Base-by-base conservation (phyloP, 805 yeast species). In the Lachancea kluyveri region DNA sequence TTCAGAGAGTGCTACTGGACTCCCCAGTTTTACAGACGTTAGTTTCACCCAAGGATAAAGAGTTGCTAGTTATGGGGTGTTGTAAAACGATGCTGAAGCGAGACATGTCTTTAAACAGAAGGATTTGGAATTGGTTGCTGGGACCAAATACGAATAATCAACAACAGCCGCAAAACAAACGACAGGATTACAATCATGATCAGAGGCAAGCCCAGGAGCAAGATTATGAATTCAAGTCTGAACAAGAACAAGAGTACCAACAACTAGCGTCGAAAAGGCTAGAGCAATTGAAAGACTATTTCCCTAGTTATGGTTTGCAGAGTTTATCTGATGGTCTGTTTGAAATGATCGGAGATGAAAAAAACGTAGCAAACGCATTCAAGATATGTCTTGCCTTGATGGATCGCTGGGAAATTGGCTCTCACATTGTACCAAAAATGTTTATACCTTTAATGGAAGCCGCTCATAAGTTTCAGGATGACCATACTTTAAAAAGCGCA, bases 371-470 rank as follows among this genome's bases (percentile, higher is more conserved):
- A 4, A 70, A 65, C 14, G 77, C 82, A 0, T 76, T 76, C 46
- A 73, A 68, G 30, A 77, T 90, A 5, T 68, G 85, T 2, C 60
- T 79, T 4, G 74, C 92, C 1, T 66, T 88, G 3, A 73, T 88
- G 77, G 97, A 92, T 50, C 74, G 86, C 40, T 92, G 97, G 97
- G 98, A 92, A 56, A 77, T 92, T 24, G 94, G 96, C 8, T 74
- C 78, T 8, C 54, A 70, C 9, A 62, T 90, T 1, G 75, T 87
- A 1, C 94, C 95, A 0, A 57, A 63, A 16, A 54, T 88, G 6
- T 72, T 92, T 26, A 58, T 74, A 1, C 90, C 94, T 0, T 63
- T 84, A 3, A 55, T 92, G 29, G 43, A 57, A 32, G 63, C 74
- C 4, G 68, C 79, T 3, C 64, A 63, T 26, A 36, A 49, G 10